These are phyloP conservation scores for Zygosaccharomyces gambellarensis DNA, from an alignment of 805 yeast genomes.

Conservation along the genomic window DNA sequence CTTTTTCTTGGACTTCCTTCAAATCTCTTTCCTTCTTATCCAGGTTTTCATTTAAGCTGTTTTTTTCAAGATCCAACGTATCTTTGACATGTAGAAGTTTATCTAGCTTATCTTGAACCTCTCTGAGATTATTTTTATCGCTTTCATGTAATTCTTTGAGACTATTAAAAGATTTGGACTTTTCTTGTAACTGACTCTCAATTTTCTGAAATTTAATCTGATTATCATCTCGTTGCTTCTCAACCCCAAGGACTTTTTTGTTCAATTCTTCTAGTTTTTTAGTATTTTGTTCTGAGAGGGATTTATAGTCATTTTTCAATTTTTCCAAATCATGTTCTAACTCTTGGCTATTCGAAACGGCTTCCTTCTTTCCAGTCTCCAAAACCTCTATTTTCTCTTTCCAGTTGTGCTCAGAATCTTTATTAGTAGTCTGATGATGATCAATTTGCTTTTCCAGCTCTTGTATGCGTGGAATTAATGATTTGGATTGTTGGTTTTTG, in stretches of 20 bases:
- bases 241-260: background rate
- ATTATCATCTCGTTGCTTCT: background rate
- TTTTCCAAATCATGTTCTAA: background rate
- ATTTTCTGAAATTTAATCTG: background rate
- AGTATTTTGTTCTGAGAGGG: slow-evolving; percentile 2
- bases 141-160: background rate
- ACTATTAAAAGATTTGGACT: background rate
- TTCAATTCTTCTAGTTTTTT: background rate
- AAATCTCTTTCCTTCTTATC: slow-evolving; percentile 18
- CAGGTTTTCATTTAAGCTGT: slow-evolving; percentile 12
- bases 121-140: background rate
- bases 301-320: background rate
- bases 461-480: background rate
- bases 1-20: slow-evolving; percentile 11
- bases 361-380: background rate
- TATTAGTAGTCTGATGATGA: background rate
- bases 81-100: background rate
- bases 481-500: background rate
- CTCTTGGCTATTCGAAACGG: background rate
- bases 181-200: slow-evolving; percentile 1
- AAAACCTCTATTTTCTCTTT: background rate
- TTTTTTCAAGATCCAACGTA: slow-evolving; percentile 7
- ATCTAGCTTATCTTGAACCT: background rate
- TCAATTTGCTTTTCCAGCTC: slow-evolving; percentile 1
- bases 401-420: background rate